Conservation (phyloP, 2,329 filamentous ascomycete genomes). For the Podosphaera leucotricha region DNA sequence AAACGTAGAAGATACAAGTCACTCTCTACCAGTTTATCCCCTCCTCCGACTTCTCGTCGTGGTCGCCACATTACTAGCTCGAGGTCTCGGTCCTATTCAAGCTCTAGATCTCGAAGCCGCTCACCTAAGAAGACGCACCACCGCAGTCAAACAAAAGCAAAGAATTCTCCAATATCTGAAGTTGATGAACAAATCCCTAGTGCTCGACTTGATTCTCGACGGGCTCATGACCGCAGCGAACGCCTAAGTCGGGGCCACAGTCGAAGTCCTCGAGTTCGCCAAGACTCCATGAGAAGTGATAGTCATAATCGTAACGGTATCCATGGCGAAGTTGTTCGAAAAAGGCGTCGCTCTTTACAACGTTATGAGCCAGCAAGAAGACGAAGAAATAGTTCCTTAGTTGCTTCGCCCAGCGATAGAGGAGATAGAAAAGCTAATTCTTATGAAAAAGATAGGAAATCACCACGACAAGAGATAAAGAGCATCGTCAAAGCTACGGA, state of each 20-base stretch:
- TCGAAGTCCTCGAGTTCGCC: slow-evolving; percentile 14
- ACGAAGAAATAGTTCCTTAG: slow-evolving; percentile 27
- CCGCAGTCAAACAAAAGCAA: slow-evolving; percentile 6
- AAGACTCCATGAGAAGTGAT: slow-evolving; percentile 3
- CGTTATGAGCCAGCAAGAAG: slow-evolving; percentile 18
- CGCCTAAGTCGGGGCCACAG: slow-evolving; percentile 16
- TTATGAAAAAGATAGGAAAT: slow-evolving; percentile 20
- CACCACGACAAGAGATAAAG: slow-evolving; percentile 8
- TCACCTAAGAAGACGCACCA: slow-evolving; percentile 7
- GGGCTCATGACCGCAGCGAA: slow-evolving; percentile 12
- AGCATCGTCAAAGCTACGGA: slow-evolving; percentile 5
- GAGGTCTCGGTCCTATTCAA: slow-evolving; percentile 10
- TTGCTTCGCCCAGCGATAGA: slow-evolving; percentile 22
- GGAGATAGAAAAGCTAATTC: slow-evolving; percentile 33
- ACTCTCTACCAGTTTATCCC: slow-evolving; percentile 12
- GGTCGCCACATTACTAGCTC: slow-evolving; percentile 14
- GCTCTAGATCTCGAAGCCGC: slow-evolving; percentile 11
- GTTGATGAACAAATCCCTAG: slow-evolving; percentile 7
- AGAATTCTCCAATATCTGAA: slow-evolving; percentile 9
- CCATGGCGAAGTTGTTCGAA: slow-evolving; percentile 10
- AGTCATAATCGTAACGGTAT: not conserved
- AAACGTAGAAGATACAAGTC: slow-evolving; percentile 15
- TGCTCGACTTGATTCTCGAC: slow-evolving; percentile 7
- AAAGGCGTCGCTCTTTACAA: slow-evolving; percentile 15
- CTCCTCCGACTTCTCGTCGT: slow-evolving; percentile 11